Percentiles rank a stretch among this genome's conserved stretches.
phyloP scores from a whole-genome alignment of 2,329 filamentous ascomycete genomes.

The Nemania abortiva region DNA sequence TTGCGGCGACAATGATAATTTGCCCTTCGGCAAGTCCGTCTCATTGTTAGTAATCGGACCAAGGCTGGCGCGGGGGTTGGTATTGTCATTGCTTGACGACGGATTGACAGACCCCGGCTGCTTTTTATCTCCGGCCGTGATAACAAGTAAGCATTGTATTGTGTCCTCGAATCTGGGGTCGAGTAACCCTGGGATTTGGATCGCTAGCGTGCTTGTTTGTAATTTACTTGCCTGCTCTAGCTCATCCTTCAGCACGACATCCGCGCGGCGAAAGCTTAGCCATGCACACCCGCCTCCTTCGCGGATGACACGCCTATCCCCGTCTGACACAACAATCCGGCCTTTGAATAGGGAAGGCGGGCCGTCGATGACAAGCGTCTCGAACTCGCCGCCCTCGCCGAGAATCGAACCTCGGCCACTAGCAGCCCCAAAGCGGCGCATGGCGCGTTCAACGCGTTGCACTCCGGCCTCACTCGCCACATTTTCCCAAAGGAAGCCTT shows the following conservation, averaged over 20 bases:
- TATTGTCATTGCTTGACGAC: slow-evolving; percentile 27
- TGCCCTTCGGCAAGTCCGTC: slow-evolving; percentile 28
- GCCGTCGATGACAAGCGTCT: slow-evolving; percentile 89
- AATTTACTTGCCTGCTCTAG: slow-evolving; percentile 28
- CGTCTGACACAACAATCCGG: slow-evolving; percentile 72
- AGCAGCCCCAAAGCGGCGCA: slow-evolving; percentile 74
- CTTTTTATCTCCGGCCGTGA: slow-evolving; percentile 17
- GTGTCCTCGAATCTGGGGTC: slow-evolving; percentile 70
- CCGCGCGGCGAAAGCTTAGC: slow-evolving; percentile 71
- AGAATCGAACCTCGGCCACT: slow-evolving; percentile 76
- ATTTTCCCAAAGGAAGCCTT: slow-evolving; percentile 82
- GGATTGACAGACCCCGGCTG: slow-evolving; percentile 19
- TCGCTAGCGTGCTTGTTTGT: slow-evolving; percentile 33
- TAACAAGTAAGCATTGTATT: slow-evolving; percentile 51
- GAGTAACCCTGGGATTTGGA: slow-evolving; percentile 73
- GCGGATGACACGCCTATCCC: slow-evolving; percentile 64
- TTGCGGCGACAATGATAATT: slow-evolving; percentile 31
- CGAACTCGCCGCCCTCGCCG: slow-evolving; percentile 96
- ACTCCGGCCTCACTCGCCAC: slow-evolving; percentile 71
- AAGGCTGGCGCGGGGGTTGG: slow-evolving; percentile 3
- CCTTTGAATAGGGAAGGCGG: slow-evolving; percentile 78
- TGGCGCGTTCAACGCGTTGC: slow-evolving; percentile 62
- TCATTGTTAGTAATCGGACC: slow-evolving; percentile 11
- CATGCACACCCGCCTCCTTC: slow-evolving; percentile 85
- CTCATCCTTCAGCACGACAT: slow-evolving; percentile 59